These are phyloP conservation scores for Sphaerostilbella broomeana DNA, from an alignment of 2,329 filamentous ascomycete genomes.

Conservation along the genomic window DNA sequence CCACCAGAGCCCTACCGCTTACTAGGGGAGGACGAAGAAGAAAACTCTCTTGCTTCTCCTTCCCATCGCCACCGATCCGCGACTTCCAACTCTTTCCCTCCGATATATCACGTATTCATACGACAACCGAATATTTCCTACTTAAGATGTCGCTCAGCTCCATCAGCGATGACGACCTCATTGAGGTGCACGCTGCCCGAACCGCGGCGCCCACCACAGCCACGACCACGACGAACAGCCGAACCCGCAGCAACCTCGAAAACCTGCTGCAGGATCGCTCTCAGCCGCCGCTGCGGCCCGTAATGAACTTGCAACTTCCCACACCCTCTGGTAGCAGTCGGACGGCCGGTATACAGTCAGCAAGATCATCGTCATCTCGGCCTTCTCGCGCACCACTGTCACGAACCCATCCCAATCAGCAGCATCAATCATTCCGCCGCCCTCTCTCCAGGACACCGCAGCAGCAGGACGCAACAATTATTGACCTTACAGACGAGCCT, in stretches of 20 bases:
- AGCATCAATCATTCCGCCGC: not conserved
- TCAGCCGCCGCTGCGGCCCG: slow-evolving; percentile 2
- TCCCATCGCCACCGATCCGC: not conserved
- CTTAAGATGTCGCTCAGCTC: slow-evolving; percentile 15
- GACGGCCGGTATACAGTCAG: not conserved
- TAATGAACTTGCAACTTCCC: not conserved
- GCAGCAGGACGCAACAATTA: slow-evolving; percentile 28
- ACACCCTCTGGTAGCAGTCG: not conserved
- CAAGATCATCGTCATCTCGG: not conserved
- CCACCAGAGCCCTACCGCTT: too few species aligned
- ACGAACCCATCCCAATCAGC: slow-evolving; percentile 2
- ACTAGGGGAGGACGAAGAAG: too few species aligned
- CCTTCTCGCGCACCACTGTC: slow-evolving; percentile 1
- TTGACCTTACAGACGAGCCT: slow-evolving; percentile 46
- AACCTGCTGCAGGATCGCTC: slow-evolving; percentile 10
- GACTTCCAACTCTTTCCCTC: not conserved
- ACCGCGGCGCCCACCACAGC: too few species aligned
- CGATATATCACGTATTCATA: not conserved
- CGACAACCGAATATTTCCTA: not conserved
- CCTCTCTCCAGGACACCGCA: slow-evolving; percentile 1
- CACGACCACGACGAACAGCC: slow-evolving; percentile 1
- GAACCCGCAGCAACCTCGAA: slow-evolving; percentile 5
- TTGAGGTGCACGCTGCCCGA: slow-evolving; percentile 25
- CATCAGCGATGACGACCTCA: slow-evolving; percentile 27
- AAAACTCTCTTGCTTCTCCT: not conserved